phyloP scores from a whole-genome alignment of 345 rosid genomes.

The Acer yangbiense region DNA sequence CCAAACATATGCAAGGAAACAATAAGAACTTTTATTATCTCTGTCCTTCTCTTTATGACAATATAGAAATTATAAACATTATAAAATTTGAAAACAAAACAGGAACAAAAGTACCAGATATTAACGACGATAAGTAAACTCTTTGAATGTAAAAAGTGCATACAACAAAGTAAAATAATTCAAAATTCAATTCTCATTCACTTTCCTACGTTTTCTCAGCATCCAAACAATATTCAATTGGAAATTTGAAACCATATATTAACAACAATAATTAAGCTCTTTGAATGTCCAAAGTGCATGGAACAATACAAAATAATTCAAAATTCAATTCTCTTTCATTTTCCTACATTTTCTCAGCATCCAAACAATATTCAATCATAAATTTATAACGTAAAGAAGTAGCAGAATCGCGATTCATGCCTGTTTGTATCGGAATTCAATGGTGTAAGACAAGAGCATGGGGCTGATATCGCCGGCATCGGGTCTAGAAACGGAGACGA shows the following conservation, averaged over 20 bases:
- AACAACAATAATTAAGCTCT: no score
- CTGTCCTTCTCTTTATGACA: neutral
- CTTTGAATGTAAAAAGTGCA: neutral
- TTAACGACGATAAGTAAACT: no score
- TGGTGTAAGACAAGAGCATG: conserved; percentile 74
- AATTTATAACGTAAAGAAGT: neutral
- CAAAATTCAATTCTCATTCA: neutral
- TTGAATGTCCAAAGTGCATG: neutral
- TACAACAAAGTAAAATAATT: neutral
- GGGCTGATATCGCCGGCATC: conserved; percentile 93
- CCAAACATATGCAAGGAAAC: neutral
- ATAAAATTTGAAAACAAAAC: neutral
- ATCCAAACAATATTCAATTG: neutral
- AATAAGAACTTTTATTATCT: neutral
- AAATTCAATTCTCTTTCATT: neutral
- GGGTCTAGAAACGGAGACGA: conserved; percentile 82
- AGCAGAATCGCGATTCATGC: conserved; percentile 25
- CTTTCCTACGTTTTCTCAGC: neutral
- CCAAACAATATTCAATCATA: neutral
- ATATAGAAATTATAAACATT: neutral
- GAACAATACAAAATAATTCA: neutral
- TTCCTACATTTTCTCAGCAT: neutral
- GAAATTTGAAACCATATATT: no score
- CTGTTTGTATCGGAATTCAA: conserved; percentile 91
- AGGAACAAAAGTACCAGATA: no score